Evolutionary conservation across 331 rosid genomes (phyloP).

Genomic region (Spiraea crenata): DNA sequence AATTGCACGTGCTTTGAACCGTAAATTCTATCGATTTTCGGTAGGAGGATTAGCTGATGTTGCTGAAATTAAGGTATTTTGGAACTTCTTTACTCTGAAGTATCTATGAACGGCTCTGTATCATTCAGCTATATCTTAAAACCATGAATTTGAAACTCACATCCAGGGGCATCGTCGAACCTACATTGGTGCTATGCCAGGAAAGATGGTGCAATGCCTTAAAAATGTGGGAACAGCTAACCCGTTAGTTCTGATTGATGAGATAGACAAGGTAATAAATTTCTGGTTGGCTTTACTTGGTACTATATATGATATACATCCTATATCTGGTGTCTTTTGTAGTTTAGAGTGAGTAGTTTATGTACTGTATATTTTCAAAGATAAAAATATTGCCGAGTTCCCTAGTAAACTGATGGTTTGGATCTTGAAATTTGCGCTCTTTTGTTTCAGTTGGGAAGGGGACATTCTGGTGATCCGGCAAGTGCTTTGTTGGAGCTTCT

Average conservation of each 20-base stretch:
- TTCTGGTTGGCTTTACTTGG: slow-evolving; percentile 21
- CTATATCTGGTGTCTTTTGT: slow-evolving; percentile 17
- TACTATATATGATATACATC: slow-evolving; percentile 12
- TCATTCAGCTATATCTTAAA: slow-evolving; percentile 8
- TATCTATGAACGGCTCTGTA: not conserved
- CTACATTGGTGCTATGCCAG: slow-evolving; percentile 99
- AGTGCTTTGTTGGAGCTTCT: slow-evolving; percentile 99
- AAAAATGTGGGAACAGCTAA: slow-evolving; percentile 93
- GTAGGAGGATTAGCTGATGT: slow-evolving; percentile 98
- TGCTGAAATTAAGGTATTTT: slow-evolving; percentile 93
- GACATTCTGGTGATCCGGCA: slow-evolving; percentile 98
- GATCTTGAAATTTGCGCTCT: not conserved
- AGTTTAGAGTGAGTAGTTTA: slow-evolving; percentile 5
- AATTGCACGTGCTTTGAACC: slow-evolving; percentile 95
- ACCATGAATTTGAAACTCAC: slow-evolving; percentile 24
- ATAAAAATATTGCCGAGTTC: not conserved
- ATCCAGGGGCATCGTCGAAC: slow-evolving; percentile 98
- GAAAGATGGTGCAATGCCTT: slow-evolving; percentile 99
- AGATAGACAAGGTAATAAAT: slow-evolving; percentile 85
- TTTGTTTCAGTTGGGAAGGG: slow-evolving; percentile 77
- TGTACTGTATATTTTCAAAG: not conserved
- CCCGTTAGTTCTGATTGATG: slow-evolving; percentile 94
- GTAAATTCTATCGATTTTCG: slow-evolving; percentile 90
- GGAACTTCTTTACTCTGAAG: slow-evolving; percentile 8
- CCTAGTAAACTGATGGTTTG: not conserved